phyloP scores from a whole-genome alignment of 345 rosid genomes.

The Garcia nutans region DNA sequence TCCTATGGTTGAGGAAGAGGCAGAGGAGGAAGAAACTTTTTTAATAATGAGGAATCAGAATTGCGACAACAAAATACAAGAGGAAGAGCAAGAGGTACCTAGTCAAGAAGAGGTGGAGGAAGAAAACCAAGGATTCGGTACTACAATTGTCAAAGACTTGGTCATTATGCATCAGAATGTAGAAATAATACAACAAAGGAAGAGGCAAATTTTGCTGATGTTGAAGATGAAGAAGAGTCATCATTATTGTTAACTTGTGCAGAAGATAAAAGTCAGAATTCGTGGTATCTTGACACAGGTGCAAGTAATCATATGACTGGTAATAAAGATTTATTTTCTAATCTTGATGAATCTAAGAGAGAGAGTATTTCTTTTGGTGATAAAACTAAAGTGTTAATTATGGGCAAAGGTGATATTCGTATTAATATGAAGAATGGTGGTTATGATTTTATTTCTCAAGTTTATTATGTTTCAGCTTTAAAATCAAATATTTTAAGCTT shows the following conservation, averaged over 20 bases:
- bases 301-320: slow-evolving; percentile 12
- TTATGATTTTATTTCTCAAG: too few relatives aligned
- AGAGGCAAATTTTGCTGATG: background rate
- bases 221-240: slow-evolving; percentile 2
- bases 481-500: too few relatives aligned
- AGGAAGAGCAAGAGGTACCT: too few relatives aligned
- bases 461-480: too few relatives aligned
- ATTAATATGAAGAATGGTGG: background rate
- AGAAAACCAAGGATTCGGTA: slow-evolving; percentile 13
- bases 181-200: background rate
- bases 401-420: slow-evolving; percentile 9
- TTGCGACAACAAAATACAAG: too few relatives aligned
- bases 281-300: slow-evolving; percentile 10
- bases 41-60: too few relatives aligned
- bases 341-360: slow-evolving; percentile 10
- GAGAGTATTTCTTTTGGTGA: slow-evolving; percentile 5
- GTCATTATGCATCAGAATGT: background rate
- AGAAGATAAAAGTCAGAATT: slow-evolving; percentile 7
- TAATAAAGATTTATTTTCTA: slow-evolving; percentile 5
- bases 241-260: background rate
- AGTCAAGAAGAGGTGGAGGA: background rate
- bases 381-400: slow-evolving; percentile 9
- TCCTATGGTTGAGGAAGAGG: too few relatives aligned
- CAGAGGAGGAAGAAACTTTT: too few relatives aligned
- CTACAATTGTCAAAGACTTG: slow-evolving; percentile 11